Percentiles rank a stretch among this genome's conserved stretches.
phyloP scores from a whole-genome alignment of 441 rosid genomes.

The Corymbia citriodora region DNA sequence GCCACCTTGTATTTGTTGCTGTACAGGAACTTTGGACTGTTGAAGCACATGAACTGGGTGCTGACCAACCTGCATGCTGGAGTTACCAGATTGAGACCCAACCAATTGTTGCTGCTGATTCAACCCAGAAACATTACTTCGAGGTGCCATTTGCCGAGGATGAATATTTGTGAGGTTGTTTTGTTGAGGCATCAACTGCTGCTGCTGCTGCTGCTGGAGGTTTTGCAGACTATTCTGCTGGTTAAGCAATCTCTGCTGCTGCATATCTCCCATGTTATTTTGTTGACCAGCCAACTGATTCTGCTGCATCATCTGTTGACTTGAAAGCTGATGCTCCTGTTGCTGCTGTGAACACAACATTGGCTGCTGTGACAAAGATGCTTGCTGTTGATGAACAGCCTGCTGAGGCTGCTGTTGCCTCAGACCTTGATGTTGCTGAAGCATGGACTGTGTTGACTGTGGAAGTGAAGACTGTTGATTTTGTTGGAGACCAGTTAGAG shows the following conservation, averaged over 20 bases:
- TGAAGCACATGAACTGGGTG: conserved; percentile 62
- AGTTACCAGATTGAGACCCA: conserved; percentile 63
- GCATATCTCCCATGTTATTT: conserved; percentile 65
- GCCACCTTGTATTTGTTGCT: conserved; percentile 53
- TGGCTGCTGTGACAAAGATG: conserved; percentile 56
- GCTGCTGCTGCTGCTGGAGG: conserved; percentile 51
- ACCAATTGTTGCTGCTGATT: conserved; percentile 77
- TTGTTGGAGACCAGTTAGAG: conserved; percentile 60
- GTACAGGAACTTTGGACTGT: conserved; percentile 54
- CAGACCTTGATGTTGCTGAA: conserved; percentile 61
- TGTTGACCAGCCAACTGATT: conserved; percentile 67
- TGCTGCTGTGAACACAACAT: conserved; percentile 35
- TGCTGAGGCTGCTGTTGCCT: conserved; percentile 77
- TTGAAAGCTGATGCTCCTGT: conserved; percentile 57
- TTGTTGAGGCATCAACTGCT: conserved; percentile 76
- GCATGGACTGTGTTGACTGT: conserved; percentile 67
- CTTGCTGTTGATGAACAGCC: conserved; percentile 67
- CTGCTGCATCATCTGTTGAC: conserved; percentile 67
- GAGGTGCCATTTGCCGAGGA: conserved; percentile 65
- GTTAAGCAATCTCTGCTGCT: conserved; percentile 64
- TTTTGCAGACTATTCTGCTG: conserved; percentile 67
- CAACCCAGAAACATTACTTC: conserved; percentile 62
- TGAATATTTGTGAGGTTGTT: conserved; percentile 57
- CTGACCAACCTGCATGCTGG: conserved; percentile 69
- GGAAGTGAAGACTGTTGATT: conserved; percentile 69